Base-by-base conservation (phyloP, 495 filamentous ascomycete genomes). In the Annulohypoxylon moriforme region DNA sequence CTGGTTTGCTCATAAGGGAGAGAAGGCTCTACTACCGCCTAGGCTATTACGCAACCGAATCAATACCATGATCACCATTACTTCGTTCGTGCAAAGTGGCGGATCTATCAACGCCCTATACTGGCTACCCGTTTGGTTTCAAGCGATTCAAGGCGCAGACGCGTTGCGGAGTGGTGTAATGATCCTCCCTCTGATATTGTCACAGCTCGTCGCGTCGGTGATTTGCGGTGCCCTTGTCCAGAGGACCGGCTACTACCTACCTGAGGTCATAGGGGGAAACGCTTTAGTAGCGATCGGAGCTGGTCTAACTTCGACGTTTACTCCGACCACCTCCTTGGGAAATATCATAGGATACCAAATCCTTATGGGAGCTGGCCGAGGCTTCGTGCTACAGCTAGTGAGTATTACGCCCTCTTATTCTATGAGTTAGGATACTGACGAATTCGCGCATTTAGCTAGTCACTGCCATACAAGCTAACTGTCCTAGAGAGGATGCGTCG, bases 51-150 rank as follows among this genome's bases (percentile, higher is more conserved):
- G 44, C 36, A 60, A 67, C n/a, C 67, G 78, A 2, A 60, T 73
- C 1, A 75, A 76, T 55, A 75, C 68, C 53, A 76, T 71, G 64
- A 79, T 77, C 68, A 65, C 55, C 24, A 53, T 78, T 27, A 67
- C 67, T 3, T 59, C 72, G 44, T 73, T 77, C 10, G 61, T 75
- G 20, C 64, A 75, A 31, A 68, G 61, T 34, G 69, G 70, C 18
- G 71, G 66, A 1, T 70, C 64, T 22, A 60, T 78, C 31, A 67
- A 50, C 27, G 34, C 69, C 2, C 18, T 75, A 2, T 74, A 69
- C 68, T 88, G 86, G 61, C 73, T 91, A 0, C 88, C 89, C 1
- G 84, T 92, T 53, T 93, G 87, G 84, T 91, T 93, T 76, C 91
- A 93, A 74, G 84, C 84, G 4, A 85, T 89, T 72, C 81, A 84